Evolutionary conservation across 371 early-diverging fungal species (phyloP).

Genomic region (Mucor indicus): DNA sequence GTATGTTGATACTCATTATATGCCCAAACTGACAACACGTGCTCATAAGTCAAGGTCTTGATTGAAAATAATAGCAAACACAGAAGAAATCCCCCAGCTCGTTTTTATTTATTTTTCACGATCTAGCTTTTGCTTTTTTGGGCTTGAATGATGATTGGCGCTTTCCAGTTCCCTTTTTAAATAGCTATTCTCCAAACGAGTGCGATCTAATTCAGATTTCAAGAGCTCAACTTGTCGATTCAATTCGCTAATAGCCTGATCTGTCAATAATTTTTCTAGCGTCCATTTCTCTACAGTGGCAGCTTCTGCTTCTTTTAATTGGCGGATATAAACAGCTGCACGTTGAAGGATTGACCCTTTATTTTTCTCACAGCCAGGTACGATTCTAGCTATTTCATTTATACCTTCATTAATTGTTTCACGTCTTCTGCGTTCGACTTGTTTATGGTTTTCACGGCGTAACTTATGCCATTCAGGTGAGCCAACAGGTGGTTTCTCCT

Average conservation of each 20-base stretch:
- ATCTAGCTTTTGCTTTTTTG: no score
- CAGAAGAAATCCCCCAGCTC: no score
- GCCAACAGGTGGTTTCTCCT: conserved; percentile 58
- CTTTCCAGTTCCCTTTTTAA: conserved; percentile 18
- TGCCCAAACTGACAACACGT: no score
- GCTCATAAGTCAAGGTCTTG: no score
- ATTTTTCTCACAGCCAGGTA: conserved; percentile 89
- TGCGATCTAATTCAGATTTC: conserved; percentile 17
- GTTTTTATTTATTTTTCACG: no score
- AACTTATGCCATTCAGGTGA: conserved; percentile 79
- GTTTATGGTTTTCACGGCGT: conserved; percentile 88
- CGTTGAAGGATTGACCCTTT: conserved; percentile 84
- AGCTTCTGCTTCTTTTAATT: conserved; percentile 69
- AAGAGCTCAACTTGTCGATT: conserved; percentile 18
- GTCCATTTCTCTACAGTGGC: conserved; percentile 64
- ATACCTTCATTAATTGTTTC: conserved; percentile 93
- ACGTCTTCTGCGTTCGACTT: conserved; percentile 90
- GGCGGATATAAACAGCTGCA: conserved; percentile 80
- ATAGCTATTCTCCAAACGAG: conserved; percentile 11
- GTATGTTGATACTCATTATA: no score
- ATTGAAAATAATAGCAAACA: no score
- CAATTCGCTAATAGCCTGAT: conserved; percentile 59
- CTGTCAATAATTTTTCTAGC: conserved; percentile 63
- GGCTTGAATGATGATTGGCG: no score
- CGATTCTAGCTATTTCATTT: conserved; percentile 75